Evolutionary conservation across 129 eudicot species (phyloP).

Genomic region (Helianthus tuberosus): DNA sequence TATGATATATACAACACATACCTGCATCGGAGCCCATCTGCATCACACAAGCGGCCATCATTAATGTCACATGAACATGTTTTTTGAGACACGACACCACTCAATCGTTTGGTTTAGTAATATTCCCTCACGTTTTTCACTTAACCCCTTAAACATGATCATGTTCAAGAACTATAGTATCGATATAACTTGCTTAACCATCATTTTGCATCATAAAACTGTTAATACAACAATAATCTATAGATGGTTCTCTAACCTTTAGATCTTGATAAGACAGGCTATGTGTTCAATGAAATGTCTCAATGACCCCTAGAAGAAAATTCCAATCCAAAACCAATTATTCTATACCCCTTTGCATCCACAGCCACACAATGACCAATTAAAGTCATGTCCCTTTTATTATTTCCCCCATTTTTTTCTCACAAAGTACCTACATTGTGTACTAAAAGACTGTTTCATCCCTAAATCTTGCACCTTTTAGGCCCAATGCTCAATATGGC

Average conservation of each 20-base stretch:
- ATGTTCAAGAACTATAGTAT: constrained; percentile 7
- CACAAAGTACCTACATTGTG: constrained; percentile 4
- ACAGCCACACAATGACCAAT: constrained; percentile 47
- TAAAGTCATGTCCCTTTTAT: constrained; percentile 30
- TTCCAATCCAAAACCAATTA: constrained; percentile 28
- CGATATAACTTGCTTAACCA: background rate
- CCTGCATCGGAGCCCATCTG: constrained; percentile 33
- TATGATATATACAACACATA: constrained; percentile 34
- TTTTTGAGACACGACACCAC: constrained; percentile 3
- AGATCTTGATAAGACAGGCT: background rate
- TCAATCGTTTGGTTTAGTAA: background rate
- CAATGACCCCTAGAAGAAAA: constrained; percentile 4
- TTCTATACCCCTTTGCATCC: constrained; percentile 25
- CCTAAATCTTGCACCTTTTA: constrained; percentile 2
- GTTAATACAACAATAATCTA: background rate
- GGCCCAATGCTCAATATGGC: background rate
- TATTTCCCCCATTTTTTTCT: constrained; percentile 31
- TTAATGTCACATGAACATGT: constrained; percentile 39
- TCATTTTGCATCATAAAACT: background rate
- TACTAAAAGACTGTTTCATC: constrained; percentile 25
- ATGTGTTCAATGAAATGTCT: constrained; percentile 21
- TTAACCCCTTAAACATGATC: background rate
- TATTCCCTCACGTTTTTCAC: background rate
- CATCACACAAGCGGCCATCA: constrained; percentile 17
- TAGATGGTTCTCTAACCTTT: background rate